phyloP scores from a whole-genome alignment of 2,329 filamentous ascomycete genomes.

The Emergomyces africanus region DNA sequence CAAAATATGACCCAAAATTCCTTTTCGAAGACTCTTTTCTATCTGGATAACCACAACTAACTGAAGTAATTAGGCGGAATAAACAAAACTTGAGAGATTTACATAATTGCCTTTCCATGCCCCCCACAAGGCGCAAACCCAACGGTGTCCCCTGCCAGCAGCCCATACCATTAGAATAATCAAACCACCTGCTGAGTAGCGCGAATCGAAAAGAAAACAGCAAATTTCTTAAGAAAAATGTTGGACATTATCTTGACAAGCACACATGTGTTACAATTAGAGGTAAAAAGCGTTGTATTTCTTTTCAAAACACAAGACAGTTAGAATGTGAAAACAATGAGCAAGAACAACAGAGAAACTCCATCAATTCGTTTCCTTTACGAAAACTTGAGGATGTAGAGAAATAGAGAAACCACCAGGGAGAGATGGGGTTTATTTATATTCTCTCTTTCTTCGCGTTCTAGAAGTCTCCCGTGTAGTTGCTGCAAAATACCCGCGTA shows the following conservation, averaged over 20 bases:
- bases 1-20: too few relatives aligned
- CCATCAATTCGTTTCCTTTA: not conserved
- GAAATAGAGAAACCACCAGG: not conserved
- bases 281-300: not conserved
- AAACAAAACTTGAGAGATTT: not conserved
- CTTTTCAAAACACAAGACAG: not conserved
- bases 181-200: not conserved
- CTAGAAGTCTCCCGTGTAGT: not conserved
- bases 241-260: not conserved
- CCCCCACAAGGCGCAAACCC: too few relatives aligned
- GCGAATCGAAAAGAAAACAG: not conserved
- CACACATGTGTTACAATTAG: not conserved
- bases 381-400: not conserved
- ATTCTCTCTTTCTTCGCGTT: not conserved
- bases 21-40: not conserved
- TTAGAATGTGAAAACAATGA: not conserved
- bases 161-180: not conserved
- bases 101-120: not conserved
- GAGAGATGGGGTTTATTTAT: not conserved
- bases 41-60: not conserved
- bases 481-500: not conserved
- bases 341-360: not conserved
- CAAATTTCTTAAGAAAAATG: not conserved
- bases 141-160: not conserved
- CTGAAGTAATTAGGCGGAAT: not conserved